Base-by-base conservation (phyloP, 805 yeast species). In the Candida succiphila region DNA sequence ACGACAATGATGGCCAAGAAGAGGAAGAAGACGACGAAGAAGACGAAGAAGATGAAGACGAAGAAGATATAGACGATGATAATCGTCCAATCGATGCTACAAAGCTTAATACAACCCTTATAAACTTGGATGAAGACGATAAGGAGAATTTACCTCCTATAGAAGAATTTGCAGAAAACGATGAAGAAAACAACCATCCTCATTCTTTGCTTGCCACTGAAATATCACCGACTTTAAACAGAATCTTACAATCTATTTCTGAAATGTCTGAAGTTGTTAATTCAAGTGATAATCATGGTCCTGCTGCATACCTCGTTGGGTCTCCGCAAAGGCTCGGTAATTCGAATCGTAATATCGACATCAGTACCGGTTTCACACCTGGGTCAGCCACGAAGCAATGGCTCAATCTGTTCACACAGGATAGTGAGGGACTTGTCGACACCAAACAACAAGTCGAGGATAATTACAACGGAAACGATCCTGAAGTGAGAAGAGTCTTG, bases 61-160 rank as follows among this genome's bases (percentile, higher is more conserved):
- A 62, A 67, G 2, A 68, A 67, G 16, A 68, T 68, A 14, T 5
- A 16, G 4, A 17, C 13, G 15, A 39, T 17, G 40, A 66, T 56
- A 70, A 60, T 60, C 52, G 38, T 7, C 61, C 61, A 14, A 38
- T 56, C 16, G 49, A 49, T 35, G 78, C 78, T n/a, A 68, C 70
- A 5, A 72, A 72, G 44, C 52, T 67, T 27, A 72, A 70, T 42
- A 72, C 78, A 4, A 60, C 75, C 27, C 62, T 72, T 17, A 71
- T 72, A 30, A 70, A 68, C 38, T 39, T 72, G n/a, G 70, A 66
- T 36, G 72, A 63, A 24, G 55, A 55, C 19, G 55, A 51, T 34
- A 56, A 57, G 33, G 59, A 56, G 31, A 57, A 56, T 34, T 36
- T 45, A 27, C 42, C 42, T 8, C 48, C 50, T 12, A 10, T 29